phyloP scores from a whole-genome alignment of 2,329 filamentous ascomycete species.

The Botrytis byssoidea region DNA sequence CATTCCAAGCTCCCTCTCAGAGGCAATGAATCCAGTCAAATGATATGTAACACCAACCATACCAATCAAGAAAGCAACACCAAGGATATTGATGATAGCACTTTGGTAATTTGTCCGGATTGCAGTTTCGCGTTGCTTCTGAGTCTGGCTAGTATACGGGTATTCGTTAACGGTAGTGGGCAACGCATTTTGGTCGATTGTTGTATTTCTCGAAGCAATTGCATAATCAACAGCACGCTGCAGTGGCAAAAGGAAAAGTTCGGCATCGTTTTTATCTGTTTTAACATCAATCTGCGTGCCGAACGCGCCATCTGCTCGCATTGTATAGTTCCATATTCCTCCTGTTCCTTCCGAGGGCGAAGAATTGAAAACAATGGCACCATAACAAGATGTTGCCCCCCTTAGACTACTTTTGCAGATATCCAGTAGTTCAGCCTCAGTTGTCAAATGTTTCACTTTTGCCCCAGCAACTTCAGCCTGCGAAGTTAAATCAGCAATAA shows the following conservation, averaged over 20 bases:
- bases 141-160: slow-evolving; percentile 71
- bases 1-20: slow-evolving; percentile 83
- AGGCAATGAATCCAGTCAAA: slow-evolving; percentile 79
- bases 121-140: slow-evolving; percentile 61
- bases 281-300: slow-evolving; percentile 63
- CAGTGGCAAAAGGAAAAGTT: slow-evolving; percentile 76
- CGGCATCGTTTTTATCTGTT: slow-evolving; percentile 65
- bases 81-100: slow-evolving; percentile 72
- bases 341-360: slow-evolving; percentile 69
- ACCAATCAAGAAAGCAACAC: slow-evolving; percentile 74
- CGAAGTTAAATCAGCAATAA: slow-evolving; percentile 63
- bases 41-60: slow-evolving; percentile 84
- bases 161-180: slow-evolving; percentile 61
- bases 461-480: slow-evolving; percentile 57
- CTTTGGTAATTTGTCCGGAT: slow-evolving; percentile 71
- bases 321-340: slow-evolving; percentile 80
- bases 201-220: slow-evolving; percentile 58
- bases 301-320: slow-evolving; percentile 72
- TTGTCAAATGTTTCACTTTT: slow-evolving; percentile 52
- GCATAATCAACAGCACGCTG: slow-evolving; percentile 75
- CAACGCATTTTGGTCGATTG: slow-evolving; percentile 42
- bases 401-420: slow-evolving; percentile 63
- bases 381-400: slow-evolving; percentile 70
- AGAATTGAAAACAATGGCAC: slow-evolving; percentile 70
- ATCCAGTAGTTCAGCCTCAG: slow-evolving; percentile 57